Evolutionary conservation across 768 basidiomycete genomes (phyloP).

Genomic region (Roridomyces roridus): DNA sequence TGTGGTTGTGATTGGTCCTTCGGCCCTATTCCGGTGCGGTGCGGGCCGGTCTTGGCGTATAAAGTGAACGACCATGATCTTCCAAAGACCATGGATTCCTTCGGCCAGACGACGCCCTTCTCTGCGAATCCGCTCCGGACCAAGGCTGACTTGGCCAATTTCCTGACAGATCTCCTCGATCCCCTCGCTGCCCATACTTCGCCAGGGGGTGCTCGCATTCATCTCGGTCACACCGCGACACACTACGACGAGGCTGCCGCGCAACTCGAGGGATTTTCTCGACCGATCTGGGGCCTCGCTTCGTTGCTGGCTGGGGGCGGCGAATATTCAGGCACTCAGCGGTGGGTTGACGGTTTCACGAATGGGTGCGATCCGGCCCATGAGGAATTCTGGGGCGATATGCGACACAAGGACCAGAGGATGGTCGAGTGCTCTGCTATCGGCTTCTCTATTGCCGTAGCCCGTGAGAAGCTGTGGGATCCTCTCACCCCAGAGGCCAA

Average conservation of each 20-base stretch:
- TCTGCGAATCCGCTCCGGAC: constrained; percentile 66
- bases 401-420: constrained; percentile 76
- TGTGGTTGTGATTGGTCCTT: too few relatives aligned
- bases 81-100: constrained; percentile 34
- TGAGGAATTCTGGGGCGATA: constrained; percentile 79
- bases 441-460: constrained; percentile 73
- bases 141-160: constrained; percentile 61
- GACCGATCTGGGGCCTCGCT: constrained; percentile 79
- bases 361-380: constrained; percentile 71
- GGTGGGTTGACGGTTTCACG: constrained; percentile 71
- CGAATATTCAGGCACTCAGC: constrained; percentile 58
- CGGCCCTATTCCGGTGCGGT: neutral
- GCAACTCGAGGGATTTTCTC: constrained; percentile 77
- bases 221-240: constrained; percentile 71
- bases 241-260: constrained; percentile 77
- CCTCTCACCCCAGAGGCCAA: constrained; percentile 59
- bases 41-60: neutral
- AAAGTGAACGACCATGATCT: neutral
- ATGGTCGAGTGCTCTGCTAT: constrained; percentile 86
- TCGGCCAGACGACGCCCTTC: constrained; percentile 49
- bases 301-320: constrained; percentile 71
- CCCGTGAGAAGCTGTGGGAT: constrained; percentile 69
- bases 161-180: constrained; percentile 65
- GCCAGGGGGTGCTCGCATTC: constrained; percentile 73
- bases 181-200: constrained; percentile 74